Evolutionary conservation across 2,329 filamentous ascomycete genomes (phyloP).

Genomic region (Penicillium sp.): DNA sequence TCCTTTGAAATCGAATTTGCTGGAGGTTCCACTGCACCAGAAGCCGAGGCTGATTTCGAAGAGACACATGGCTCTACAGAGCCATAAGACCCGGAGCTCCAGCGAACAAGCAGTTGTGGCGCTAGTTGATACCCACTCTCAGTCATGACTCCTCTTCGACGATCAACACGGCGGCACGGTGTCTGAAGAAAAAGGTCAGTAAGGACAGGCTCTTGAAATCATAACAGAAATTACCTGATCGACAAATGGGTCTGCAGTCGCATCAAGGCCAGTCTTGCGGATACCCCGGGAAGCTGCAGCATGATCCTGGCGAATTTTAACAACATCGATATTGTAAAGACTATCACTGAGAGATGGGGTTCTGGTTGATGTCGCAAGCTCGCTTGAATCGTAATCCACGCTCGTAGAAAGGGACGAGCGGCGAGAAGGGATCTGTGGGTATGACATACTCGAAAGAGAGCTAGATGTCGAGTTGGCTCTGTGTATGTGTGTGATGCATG

Average conservation of each 20-base stretch:
- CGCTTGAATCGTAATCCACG: conserved; percentile 10
- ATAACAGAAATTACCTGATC: conserved; percentile 7
- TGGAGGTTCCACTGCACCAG: background rate
- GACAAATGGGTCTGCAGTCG: conserved; percentile 14
- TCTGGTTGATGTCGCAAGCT: conserved; percentile 18
- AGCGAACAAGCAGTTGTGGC: conserved; percentile 15
- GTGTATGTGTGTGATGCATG: conserved; percentile 2
- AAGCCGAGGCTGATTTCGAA: background rate
- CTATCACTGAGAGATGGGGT: conserved; percentile 21
- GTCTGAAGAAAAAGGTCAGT: conserved; percentile 12
- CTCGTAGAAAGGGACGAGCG: conserved; percentile 23
- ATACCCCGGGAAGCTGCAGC: background rate
- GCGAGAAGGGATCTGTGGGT: conserved; percentile 26
- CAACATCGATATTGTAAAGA: conserved; percentile 19
- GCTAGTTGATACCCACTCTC: conserved; percentile 3
- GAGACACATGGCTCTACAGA: conserved; percentile 3
- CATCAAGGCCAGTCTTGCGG: background rate
- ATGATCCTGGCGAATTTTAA: conserved; percentile 16
- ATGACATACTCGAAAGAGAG: conserved; percentile 11
- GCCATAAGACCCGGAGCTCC: conserved; percentile 23
- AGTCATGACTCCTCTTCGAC: background rate
- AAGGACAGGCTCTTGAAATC: background rate
- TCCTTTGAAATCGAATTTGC: background rate
- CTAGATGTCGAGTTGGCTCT: conserved; percentile 1
- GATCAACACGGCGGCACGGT: background rate